A percentile compares a stretch with the other conserved stretches of the same genome.
Conservation (phyloP, 202 grass and related monocot species). For the Schoenoplectus tabernaemontani region DNA sequence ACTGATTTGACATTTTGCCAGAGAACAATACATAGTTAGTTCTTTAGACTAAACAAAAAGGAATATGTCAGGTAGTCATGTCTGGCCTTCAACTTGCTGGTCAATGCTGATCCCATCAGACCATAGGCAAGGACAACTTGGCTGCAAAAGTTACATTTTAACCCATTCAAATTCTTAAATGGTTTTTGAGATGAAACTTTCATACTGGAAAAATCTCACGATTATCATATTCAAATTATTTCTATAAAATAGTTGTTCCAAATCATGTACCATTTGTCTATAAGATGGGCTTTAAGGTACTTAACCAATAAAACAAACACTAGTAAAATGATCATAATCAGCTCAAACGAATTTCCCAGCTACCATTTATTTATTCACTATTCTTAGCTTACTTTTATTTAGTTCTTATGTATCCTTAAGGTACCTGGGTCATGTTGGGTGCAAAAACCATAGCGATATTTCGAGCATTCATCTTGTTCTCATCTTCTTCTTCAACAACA, state of each 20-base stretch:
- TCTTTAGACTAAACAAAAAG: background rate
- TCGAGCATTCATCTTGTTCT: constrained; percentile 94
- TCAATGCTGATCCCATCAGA: background rate
- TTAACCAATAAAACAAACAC: background rate
- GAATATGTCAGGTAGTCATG: background rate
- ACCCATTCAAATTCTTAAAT: background rate
- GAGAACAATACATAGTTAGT: background rate
- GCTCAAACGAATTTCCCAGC: background rate
- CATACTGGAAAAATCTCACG: no score
- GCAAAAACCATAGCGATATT: constrained; percentile 96
- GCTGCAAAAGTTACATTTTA: background rate
- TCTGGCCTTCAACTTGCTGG: background rate
- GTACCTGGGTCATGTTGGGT: constrained; percentile 94
- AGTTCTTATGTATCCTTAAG: background rate
- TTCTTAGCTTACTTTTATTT: background rate
- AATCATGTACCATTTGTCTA: background rate
- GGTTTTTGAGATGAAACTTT: background rate
- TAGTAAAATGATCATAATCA: background rate
- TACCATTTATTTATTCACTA: background rate
- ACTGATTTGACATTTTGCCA: constrained; percentile 76
- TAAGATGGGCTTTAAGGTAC: no score
- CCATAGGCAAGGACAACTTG: background rate
- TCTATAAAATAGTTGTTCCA: no score
- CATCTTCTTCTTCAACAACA: constrained; percentile 76
- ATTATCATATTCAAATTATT: background rate